These are phyloP conservation scores for Debaryomyces coudertii DNA, from an alignment of 1,139 yeast species.

Conservation along the genomic window DNA sequence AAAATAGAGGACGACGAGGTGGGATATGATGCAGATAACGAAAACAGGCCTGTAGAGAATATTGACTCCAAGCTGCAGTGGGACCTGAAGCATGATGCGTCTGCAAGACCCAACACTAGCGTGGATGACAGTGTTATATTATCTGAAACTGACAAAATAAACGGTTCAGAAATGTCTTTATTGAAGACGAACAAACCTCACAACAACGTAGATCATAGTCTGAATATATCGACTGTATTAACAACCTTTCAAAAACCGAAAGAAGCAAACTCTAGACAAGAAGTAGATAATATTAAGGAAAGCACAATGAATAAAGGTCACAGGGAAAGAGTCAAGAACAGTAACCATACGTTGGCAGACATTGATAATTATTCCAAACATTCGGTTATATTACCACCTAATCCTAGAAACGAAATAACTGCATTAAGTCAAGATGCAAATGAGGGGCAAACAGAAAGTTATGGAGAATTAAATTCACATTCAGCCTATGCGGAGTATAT, in stretches of 20 bases:
- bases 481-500: conserved; percentile 21
- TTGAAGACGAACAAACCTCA: not conserved
- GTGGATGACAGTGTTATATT: not conserved
- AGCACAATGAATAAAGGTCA: not conserved
- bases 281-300: not conserved
- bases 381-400: too few species aligned
- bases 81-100: not conserved
- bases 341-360: too few species aligned
- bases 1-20: not conserved
- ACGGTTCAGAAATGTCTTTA: not conserved
- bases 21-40: too few species aligned
- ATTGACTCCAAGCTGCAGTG: too few species aligned
- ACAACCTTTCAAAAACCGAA: not conserved
- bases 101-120: not conserved
- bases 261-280: not conserved
- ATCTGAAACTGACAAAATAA: not conserved
- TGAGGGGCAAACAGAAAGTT: not conserved
- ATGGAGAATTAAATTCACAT: not conserved
- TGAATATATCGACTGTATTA: not conserved
- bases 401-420: too few species aligned
- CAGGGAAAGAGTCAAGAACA: not conserved
- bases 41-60: too few species aligned
- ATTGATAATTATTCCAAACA: too few species aligned
- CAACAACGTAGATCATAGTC: not conserved
- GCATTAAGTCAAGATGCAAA: not conserved